Evolutionary conservation across 768 basidiomycete species (phyloP).

Genomic region (Asterophora parasitica): DNA sequence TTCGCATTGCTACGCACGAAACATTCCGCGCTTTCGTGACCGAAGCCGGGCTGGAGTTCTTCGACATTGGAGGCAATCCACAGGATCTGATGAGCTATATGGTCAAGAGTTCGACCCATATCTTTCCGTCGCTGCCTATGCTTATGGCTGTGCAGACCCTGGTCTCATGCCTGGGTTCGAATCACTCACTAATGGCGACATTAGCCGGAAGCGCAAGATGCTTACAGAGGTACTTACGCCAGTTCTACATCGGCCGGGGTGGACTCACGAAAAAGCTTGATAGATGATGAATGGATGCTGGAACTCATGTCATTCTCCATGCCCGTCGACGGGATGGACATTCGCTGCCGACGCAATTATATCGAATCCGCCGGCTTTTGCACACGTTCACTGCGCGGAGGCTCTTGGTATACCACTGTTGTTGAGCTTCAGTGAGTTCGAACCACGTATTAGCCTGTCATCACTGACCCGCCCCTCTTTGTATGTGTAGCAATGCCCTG

Average conservation of each 20-base stretch:
- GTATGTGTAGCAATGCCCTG: constrained; percentile 58
- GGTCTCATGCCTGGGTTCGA: constrained; percentile 58
- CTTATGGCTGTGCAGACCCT: constrained; percentile 39
- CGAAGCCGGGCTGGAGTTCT: constrained; percentile 52
- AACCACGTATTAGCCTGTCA: constrained; percentile 5
- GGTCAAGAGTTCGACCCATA: constrained; percentile 53
- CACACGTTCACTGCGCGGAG: constrained; percentile 62
- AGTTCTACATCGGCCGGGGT: background rate
- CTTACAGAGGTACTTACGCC: constrained; percentile 34
- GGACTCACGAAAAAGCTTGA: no score
- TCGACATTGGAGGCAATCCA: constrained; percentile 57
- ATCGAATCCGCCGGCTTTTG: constrained; percentile 64
- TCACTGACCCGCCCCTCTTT: background rate
- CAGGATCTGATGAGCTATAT: constrained; percentile 67
- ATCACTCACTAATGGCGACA: constrained; percentile 58
- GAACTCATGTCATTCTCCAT: constrained; percentile 45
- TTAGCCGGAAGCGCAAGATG: constrained; percentile 54
- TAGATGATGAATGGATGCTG: constrained; percentile 64
- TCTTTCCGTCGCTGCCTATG: background rate
- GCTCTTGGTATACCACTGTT: constrained; percentile 55
- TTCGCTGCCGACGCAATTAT: constrained; percentile 65
- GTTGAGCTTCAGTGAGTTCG: constrained; percentile 51
- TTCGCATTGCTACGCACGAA: constrained; percentile 59
- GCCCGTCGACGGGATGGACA: constrained; percentile 34
- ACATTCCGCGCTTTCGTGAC: constrained; percentile 53